Base-by-base conservation (phyloP, 345 rosid species). In the Barbarea vulgaris region DNA sequence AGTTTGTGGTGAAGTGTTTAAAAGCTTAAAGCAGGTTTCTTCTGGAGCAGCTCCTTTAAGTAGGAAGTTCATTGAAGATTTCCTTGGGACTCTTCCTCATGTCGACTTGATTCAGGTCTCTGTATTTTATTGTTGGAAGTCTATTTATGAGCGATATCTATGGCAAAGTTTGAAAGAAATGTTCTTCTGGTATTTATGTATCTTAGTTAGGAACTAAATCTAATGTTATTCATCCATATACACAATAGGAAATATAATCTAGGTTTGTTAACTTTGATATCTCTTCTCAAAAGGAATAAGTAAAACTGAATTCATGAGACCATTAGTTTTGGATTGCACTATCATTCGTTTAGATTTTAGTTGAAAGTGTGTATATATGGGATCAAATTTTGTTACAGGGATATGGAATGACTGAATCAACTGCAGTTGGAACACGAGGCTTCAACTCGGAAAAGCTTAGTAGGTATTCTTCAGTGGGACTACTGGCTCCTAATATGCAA, bases 341-440 rank as follows among this genome's bases (percentile, higher is more conserved):
- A 13, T 24, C 12, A 12, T 47, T 69, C n/a, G 4, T 41, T 55
- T 11, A 2, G 12, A 0, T 5, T 56, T 57, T 58, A 5, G 34
- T 41, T 36, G 42, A 69, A 25, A 12, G 52, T 47, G n/a, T 22
- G 1, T 14, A n/a, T 48, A 1, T 21, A 8, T 48, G 48, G 67
- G 13, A n/a, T 64, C 37, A 15, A 3, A 4, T 60, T 50, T 24
- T 65, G 64, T 55, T 73, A 9, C 69, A 93, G 98, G 98, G 98
- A 30, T 91, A 91, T 82, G 98, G 97, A 30, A 75, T 91, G 93
- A 88, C 98, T 1, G 97, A 93, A 73, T 84, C 93, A 10, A 85
- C 92, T 1, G 96, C 96, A 34, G 93, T 91, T 19, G 97, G 93
- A 54, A 88, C 96, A 58, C 92, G 94, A 2, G 93, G 96, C 19